Percentiles rank a stretch among this genome's conserved stretches.
Conservation (phyloP, 2,329 filamentous ascomycete species). For the Verticillium zaregamsianum region DNA sequence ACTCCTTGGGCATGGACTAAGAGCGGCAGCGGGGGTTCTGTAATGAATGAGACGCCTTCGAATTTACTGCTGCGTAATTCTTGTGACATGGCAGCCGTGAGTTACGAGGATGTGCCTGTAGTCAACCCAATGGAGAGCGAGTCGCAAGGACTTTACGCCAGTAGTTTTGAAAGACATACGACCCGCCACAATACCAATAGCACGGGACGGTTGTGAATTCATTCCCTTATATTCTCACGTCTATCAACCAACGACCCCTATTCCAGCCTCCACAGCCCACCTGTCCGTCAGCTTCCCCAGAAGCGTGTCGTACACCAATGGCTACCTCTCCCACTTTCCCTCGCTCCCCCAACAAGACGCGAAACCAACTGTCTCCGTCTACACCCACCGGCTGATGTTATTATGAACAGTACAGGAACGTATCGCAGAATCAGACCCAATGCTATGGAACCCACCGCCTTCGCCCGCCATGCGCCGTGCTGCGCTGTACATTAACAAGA, state of each 20-base stretch:
- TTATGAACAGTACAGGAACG: conserved; percentile 14
- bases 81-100: no score
- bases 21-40: neutral
- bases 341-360: neutral
- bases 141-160: no score
- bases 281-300: neutral
- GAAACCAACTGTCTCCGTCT: neutral
- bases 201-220: neutral
- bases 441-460: conserved; percentile 24
- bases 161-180: no score
- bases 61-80: neutral
- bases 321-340: neutral
- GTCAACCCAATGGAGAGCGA: no score
- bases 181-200: no score
- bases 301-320: neutral
- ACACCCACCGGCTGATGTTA: conserved; percentile 2
- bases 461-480: conserved; percentile 32
- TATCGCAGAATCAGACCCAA: conserved; percentile 27
- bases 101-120: no score
- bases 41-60: neutral
- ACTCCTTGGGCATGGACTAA: neutral
- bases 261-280: neutral
- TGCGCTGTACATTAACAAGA: conserved; percentile 31
- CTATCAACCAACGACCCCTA: neutral
- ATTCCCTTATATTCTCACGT: conserved; percentile 2